Evolutionary conservation across 1,284 basidiomycete species (phyloP), one percentile per base, ranked within the genome.

Genomic region (Cutaneotrichosporon arboriforme): DNA sequence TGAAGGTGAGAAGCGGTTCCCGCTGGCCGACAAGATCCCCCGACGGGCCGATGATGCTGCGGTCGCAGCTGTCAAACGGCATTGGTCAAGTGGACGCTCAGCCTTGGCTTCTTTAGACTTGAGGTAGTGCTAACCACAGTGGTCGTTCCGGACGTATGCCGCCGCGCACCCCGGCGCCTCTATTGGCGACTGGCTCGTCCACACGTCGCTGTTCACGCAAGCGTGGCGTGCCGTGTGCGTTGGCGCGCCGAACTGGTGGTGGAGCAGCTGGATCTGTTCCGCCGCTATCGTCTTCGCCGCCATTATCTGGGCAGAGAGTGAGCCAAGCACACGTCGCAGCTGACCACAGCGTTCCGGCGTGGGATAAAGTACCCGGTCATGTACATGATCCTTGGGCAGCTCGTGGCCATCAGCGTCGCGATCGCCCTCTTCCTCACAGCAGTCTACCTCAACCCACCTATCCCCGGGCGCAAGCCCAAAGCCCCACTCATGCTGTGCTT

Each of bases 321-420:
- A 49, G 77, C 31, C 8, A 4, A 8, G 7, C 4, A 10, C 4
- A 17, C 13, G 18, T 3, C 4, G 4, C 17, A 26, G 36, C 57
- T 55, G 34, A 57, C 47, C 18, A 37, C 59, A 77, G 83, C 81
- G 31, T 70, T 71, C 36, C 72, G 76, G 35, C 68, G 79, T 40
- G 67, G 72, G n/a, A 77, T 86, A 55, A 80, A 78, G 56, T 77
- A 81, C 54, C 61, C 81, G 0, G 84, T 82, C 81, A 83, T 81
- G 1, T 87, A 85, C 72, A 86, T 87, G 84, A 73, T 87, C 36
- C 77, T 88, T 4, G 86, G 85, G 7, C 85, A 87, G 70, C 66
- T 86, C 14, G 84, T 87, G 45, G 85, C 86, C 36, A 83, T 87
- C 41, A 84, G 83, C 13, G 83, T 87, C 36, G 82, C 84, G 3